phyloP scores from a whole-genome alignment of 208 protist species.

The Crithidia expoeki region DNA sequence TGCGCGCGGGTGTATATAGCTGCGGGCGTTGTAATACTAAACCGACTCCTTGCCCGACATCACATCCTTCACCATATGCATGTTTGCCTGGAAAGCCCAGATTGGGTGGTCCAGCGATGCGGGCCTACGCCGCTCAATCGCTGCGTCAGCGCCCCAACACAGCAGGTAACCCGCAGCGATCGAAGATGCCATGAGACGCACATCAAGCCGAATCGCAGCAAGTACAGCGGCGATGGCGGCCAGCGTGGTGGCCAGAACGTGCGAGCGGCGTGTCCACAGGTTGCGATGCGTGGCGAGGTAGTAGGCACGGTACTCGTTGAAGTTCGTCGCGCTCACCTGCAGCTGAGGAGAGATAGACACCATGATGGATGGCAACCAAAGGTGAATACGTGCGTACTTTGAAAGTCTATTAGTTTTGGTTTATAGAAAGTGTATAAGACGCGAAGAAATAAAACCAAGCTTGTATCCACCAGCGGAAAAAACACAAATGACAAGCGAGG shows the following conservation, averaged over 20 bases:
- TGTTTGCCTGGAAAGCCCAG: constrained; percentile 54
- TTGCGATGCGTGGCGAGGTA: constrained; percentile 52
- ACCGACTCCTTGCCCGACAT: constrained; percentile 35
- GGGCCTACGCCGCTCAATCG: constrained; percentile 40
- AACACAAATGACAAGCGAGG: too few species aligned
- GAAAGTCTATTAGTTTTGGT: too few species aligned
- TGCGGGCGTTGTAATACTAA: constrained; percentile 13
- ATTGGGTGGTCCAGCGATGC: constrained; percentile 52
- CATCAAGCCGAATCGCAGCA: constrained; percentile 24
- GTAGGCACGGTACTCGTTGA: constrained; percentile 61
- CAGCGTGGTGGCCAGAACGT: constrained; percentile 50
- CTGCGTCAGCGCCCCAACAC: constrained; percentile 43
- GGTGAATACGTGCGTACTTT: neutral
- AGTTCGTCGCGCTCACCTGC: constrained; percentile 40
- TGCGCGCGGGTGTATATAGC: neutral
- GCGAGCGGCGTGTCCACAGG: constrained; percentile 42
- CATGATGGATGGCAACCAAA: constrained; percentile 29
- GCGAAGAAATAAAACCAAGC: neutral
- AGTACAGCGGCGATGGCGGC: constrained; percentile 31
- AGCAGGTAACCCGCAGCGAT: constrained; percentile 36
- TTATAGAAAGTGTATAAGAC: neutral
- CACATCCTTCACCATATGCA: constrained; percentile 50
- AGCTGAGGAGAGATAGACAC: constrained; percentile 46
- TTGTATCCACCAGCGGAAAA: neutral
- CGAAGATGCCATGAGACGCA: constrained; percentile 17